phyloP scores from a whole-genome alignment of 208 protist genomes.

The Trichomonas tenax region DNA sequence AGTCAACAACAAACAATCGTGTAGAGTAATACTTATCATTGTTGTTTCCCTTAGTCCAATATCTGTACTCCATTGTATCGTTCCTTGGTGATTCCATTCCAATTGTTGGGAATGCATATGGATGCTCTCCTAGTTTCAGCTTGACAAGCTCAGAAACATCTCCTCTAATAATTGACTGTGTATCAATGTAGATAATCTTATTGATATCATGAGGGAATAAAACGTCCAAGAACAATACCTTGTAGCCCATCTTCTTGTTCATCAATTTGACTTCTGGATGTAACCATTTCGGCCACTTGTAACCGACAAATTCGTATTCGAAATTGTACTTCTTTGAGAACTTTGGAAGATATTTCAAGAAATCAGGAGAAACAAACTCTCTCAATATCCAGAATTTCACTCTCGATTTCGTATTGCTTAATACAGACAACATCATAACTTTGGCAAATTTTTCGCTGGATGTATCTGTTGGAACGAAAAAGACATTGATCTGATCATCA shows the following conservation, averaged over 20 bases:
- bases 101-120: constrained; percentile 87
- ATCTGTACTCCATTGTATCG: constrained; percentile 52
- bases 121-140: constrained; percentile 67
- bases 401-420: constrained; percentile 23
- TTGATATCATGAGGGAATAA: constrained; percentile 85
- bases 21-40: constrained; percentile 43
- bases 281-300: constrained; percentile 93
- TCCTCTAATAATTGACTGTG: constrained; percentile 71
- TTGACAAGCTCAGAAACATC: constrained; percentile 80
- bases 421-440: constrained; percentile 6
- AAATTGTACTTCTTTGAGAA: constrained; percentile 70
- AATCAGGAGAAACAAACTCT: constrained; percentile 83
- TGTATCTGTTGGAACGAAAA: neutral
- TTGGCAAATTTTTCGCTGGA: neutral
- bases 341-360: constrained; percentile 61
- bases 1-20: constrained; percentile 47
- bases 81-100: constrained; percentile 72
- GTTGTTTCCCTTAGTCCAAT: constrained; percentile 22
- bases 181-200: constrained; percentile 90
- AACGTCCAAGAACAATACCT: constrained; percentile 97
- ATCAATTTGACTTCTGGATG: constrained; percentile 81
- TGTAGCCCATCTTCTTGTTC: constrained; percentile 93
- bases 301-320: constrained; percentile 72
- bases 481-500: neutral
- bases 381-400: constrained; percentile 98